A percentile compares a stretch with the other conserved stretches of the same genome.
phyloP scores from a whole-genome alignment of 2,329 filamentous ascomycete species.

The Sarocladiaceae sp. region DNA sequence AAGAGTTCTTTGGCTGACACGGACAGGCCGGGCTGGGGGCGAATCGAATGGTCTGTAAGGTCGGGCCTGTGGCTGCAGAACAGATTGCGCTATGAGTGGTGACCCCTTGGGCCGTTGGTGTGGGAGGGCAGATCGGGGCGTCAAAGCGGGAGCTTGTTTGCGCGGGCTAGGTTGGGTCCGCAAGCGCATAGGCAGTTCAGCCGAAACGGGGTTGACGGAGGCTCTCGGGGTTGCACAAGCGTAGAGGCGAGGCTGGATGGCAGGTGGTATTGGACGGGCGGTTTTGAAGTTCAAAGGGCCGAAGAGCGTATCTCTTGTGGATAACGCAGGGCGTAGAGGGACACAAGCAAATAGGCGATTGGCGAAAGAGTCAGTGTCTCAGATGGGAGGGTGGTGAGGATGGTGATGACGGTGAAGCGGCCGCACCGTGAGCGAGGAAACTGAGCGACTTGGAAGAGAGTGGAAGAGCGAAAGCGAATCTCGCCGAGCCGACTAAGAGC shows the following conservation, averaged over 20 bases:
- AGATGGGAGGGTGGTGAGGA: too few species aligned
- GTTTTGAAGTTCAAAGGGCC: slow-evolving; percentile 1
- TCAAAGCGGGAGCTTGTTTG: slow-evolving; percentile 8
- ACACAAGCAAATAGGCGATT: too few species aligned
- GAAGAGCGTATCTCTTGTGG: not conserved
- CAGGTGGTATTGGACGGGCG: not conserved
- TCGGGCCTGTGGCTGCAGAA: slow-evolving; percentile 8
- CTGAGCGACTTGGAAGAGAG: not conserved
- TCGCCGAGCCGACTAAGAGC: too few species aligned
- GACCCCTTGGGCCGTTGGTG: too few species aligned
- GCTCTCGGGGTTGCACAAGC: not conserved
- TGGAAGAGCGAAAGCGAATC: not conserved
- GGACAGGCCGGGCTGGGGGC: too few species aligned
- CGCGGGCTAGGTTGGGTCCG: slow-evolving; percentile 6
- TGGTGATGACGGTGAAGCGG: not conserved
- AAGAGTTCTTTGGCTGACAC: too few species aligned
- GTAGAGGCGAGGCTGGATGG: not conserved
- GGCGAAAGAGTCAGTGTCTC: too few species aligned
- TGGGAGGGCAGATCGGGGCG: not conserved
- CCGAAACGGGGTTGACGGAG: slow-evolving; percentile 7
- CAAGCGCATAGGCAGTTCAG: slow-evolving; percentile 8
- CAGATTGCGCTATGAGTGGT: too few species aligned
- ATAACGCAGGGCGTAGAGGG: too few species aligned
- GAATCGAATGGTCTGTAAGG: too few species aligned
- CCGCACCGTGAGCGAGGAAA: not conserved